Conservation (phyloP, 495 filamentous ascomycete species). For the Tuber magnatum region DNA sequence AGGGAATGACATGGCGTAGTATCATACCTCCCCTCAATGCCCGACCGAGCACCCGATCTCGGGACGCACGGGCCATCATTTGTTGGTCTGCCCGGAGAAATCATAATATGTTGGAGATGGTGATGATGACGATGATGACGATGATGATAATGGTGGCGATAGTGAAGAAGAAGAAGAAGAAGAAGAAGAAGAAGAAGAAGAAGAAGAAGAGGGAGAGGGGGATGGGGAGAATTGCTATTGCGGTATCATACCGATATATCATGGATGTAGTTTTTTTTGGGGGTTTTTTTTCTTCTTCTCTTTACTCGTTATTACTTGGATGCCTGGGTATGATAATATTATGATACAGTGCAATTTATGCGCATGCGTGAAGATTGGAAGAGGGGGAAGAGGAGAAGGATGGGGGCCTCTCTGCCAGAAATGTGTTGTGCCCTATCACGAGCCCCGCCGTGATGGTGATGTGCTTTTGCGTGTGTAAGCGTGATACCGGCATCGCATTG, state of each 20-base stretch:
- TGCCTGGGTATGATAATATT: too few species aligned
- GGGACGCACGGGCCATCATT: background rate
- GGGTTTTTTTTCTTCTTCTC: too few species aligned
- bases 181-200: too few species aligned
- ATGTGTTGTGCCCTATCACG: background rate
- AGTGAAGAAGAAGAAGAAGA: too few species aligned
- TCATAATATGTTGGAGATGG: background rate
- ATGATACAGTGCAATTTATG: too few species aligned
- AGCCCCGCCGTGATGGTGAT: background rate
- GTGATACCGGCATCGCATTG: background rate
- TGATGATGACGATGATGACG: background rate
- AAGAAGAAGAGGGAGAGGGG: too few species aligned
- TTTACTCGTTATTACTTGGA: too few species aligned
- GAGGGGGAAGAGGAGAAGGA: background rate
- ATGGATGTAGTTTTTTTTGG: too few species aligned
- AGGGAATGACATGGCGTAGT: constrained; percentile 1
- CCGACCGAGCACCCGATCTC: background rate
- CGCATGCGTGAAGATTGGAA: background rate
- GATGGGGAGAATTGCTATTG: background rate
- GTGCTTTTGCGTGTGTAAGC: background rate
- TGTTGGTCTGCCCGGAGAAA: background rate
- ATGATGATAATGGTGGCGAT: too few species aligned
- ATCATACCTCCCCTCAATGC: background rate
- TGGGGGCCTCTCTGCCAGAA: background rate
- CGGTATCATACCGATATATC: too few species aligned